phyloP scores from a whole-genome alignment of 1,284 basidiomycete species.

The Rugosomyces carneus region DNA sequence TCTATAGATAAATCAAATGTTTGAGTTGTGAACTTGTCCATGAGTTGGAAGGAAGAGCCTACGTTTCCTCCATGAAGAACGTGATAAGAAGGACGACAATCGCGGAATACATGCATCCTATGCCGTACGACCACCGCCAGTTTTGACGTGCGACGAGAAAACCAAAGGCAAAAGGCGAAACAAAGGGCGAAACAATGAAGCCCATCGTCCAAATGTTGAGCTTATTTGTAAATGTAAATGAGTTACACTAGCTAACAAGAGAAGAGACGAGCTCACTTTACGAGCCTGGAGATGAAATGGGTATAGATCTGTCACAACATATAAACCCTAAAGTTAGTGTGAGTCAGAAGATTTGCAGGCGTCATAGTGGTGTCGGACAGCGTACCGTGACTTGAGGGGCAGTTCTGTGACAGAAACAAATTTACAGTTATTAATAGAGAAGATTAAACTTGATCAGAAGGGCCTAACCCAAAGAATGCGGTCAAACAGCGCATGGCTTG shows the following conservation, averaged over 20 bases:
- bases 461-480: conserved; percentile 57
- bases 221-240: conserved; percentile 21
- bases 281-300: conserved; percentile 73
- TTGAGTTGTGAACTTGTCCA: conserved; percentile 57
- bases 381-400: conserved; percentile 65
- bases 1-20: conserved; percentile 49
- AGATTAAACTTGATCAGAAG: not conserved
- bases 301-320: conserved; percentile 62
- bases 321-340: conserved; percentile 43
- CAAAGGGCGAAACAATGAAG: conserved; percentile 59
- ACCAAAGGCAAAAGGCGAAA: conserved; percentile 65
- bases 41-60: conserved; percentile 32
- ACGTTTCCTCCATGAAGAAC: conserved; percentile 66
- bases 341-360: not conserved
- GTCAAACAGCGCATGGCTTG: conserved; percentile 66
- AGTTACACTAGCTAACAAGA: not conserved
- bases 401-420: conserved; percentile 31
- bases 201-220: conserved; percentile 71
- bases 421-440: not conserved
- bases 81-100: conserved; percentile 53
- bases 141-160: conserved; percentile 59
- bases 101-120: conserved; percentile 53
- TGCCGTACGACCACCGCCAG: conserved; percentile 71
- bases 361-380: not conserved
- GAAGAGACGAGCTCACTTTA: conserved; percentile 35